Evolutionary conservation across 768 basidiomycete genomes (phyloP).

Genomic region (Naganishia friedmannii): DNA sequence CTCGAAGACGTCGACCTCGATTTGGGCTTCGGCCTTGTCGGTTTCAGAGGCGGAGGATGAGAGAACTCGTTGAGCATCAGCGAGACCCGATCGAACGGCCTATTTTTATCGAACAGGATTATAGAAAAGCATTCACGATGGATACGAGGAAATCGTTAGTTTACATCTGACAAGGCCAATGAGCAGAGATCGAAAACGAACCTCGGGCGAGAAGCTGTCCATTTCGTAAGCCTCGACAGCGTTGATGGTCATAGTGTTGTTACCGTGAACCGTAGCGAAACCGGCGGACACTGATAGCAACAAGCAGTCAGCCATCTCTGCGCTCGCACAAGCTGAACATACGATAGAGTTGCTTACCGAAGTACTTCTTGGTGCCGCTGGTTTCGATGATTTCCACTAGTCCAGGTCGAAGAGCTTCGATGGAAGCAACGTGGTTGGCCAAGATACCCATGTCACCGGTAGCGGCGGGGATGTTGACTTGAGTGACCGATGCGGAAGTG

Average conservation of each 20-base stretch:
- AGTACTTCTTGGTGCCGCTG: constrained; percentile 79
- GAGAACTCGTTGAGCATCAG: constrained; percentile 79
- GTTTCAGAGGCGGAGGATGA: constrained; percentile 82
- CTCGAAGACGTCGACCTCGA: constrained; percentile 97
- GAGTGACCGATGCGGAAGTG: constrained; percentile 83
- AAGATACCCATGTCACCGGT: constrained; percentile 99
- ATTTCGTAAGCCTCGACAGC: constrained; percentile 92
- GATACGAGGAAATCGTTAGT: neutral
- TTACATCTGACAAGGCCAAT: neutral
- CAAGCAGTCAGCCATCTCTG: neutral
- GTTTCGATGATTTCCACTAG: constrained; percentile 88
- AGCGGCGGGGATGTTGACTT: constrained; percentile 68
- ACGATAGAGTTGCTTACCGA: constrained; percentile 63
- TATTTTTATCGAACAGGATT: constrained; percentile 50
- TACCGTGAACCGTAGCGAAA: constrained; percentile 95
- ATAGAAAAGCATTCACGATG: constrained; percentile 22
- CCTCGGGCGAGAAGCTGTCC: constrained; percentile 86
- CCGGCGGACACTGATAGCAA: constrained; percentile 75
- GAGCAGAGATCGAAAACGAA: constrained; percentile 51
- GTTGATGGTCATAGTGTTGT: constrained; percentile 94
- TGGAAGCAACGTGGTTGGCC: constrained; percentile 96
- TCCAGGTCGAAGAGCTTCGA: constrained; percentile 91
- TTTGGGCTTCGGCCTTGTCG: constrained; percentile 85
- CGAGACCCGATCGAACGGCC: constrained; percentile 85
- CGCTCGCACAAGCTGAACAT: neutral